These are phyloP conservation scores for Prinsepia uniflora DNA, from an alignment of 306 rosid species.

Conservation along the genomic window DNA sequence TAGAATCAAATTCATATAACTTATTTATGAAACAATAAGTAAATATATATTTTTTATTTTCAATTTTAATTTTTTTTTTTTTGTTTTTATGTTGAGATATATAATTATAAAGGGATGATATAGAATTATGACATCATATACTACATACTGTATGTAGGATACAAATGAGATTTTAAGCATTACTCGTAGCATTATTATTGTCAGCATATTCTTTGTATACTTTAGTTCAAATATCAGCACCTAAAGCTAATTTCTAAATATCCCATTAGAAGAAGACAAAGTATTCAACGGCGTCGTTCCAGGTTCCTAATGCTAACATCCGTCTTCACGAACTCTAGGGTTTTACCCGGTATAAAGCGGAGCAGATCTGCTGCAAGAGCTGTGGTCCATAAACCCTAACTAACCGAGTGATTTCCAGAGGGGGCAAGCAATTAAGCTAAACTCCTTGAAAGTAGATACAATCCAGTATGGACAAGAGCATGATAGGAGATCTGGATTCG, in stretches of 20 bases:
- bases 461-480: conserved; percentile 57
- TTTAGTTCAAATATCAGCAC: not conserved
- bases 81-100: too few relatives aligned
- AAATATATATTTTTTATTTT: too few relatives aligned
- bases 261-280: not conserved
- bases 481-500: conserved; percentile 62
- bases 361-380: not conserved
- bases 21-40: too few relatives aligned
- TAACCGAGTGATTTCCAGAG: not conserved
- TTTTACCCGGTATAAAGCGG: not conserved
- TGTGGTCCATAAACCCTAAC: conserved; percentile 6
- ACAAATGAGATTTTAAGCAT: too few relatives aligned
- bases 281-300: not conserved
- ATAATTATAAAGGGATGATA: too few relatives aligned
- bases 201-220: too few relatives aligned
- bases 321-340: conserved; percentile 1
- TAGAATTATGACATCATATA: too few relatives aligned
- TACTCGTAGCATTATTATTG: too few relatives aligned
- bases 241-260: not conserved
- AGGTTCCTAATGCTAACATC: too few relatives aligned
- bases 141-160: too few relatives aligned
- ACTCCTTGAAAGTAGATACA: not conserved
- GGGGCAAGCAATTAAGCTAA: not conserved
- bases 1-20: too few relatives aligned
- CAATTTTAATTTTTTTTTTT: too few relatives aligned